These are phyloP conservation scores for Nothophaeocryptopus gaeumannii DNA, from an alignment of 2,329 filamentous ascomycete genomes.

Conservation along the genomic window DNA sequence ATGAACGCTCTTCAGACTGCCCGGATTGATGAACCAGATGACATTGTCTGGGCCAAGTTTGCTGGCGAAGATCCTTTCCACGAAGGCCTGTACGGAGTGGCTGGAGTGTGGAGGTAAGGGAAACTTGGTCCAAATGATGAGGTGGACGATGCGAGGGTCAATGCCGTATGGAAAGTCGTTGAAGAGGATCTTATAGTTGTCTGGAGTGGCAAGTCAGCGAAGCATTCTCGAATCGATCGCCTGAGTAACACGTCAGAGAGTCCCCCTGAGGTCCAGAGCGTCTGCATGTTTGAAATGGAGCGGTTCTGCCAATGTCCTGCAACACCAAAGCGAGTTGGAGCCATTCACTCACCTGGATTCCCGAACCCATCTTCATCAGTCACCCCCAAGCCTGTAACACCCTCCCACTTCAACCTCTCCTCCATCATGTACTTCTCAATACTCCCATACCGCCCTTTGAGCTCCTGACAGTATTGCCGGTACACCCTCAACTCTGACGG, in stretches of 20 bases:
- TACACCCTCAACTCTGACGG: conserved; percentile 79
- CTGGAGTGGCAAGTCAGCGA: conserved; percentile 9
- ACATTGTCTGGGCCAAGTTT: conserved; percentile 50
- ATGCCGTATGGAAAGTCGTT: conserved; percentile 97
- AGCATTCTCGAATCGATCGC: not conserved
- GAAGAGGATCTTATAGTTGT: conserved; percentile 64
- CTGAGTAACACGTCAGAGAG: no score
- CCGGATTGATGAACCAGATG: conserved; percentile 94
- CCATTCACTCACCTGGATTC: conserved; percentile 1
- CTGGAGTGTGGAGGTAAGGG: conserved; percentile 66
- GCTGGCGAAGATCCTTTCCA: conserved; percentile 63
- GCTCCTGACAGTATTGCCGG: conserved; percentile 62
- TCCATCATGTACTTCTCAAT: conserved; percentile 73
- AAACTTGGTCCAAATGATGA: conserved; percentile 94
- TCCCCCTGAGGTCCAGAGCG: no score
- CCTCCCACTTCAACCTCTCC: conserved; percentile 67
- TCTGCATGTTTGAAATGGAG: no score
- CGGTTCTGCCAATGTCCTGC: no score
- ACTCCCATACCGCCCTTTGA: conserved; percentile 68
- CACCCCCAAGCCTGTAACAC: conserved; percentile 29
- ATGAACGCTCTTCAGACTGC: conserved; percentile 76
- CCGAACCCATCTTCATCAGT: not conserved
- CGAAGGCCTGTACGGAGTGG: conserved; percentile 66
- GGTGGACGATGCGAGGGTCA: conserved; percentile 71
- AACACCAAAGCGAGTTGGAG: no score